Evolutionary conservation across 768 basidiomycete genomes (phyloP).

Genomic region (Pulveroboletus sp.): DNA sequence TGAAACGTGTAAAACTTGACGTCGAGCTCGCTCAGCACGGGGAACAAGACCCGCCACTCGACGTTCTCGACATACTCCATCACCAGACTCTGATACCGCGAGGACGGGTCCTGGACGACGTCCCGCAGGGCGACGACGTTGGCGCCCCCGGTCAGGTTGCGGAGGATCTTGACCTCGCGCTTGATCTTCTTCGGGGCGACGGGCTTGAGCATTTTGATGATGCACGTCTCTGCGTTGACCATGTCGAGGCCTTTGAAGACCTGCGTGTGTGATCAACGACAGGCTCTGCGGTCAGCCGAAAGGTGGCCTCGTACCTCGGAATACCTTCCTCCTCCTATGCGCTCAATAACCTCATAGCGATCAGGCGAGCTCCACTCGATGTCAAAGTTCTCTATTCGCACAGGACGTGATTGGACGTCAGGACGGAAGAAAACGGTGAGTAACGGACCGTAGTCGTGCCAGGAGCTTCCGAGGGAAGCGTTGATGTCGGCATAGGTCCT

Average conservation of each 20-base stretch:
- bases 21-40: slow-evolving; percentile 57
- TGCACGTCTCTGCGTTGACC: slow-evolving; percentile 48
- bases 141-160: slow-evolving; percentile 65
- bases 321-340: slow-evolving; percentile 64
- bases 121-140: slow-evolving; percentile 65
- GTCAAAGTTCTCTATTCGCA: slow-evolving; percentile 52
- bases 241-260: slow-evolving; percentile 60
- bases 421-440: no score
- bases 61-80: slow-evolving; percentile 67
- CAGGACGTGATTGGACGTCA: no score
- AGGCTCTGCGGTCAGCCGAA: background rate
- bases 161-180: slow-evolving; percentile 70
- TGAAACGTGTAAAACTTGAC: slow-evolving; percentile 67
- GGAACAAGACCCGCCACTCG: slow-evolving; percentile 61
- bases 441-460: slow-evolving; percentile 60
- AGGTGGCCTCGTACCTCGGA: slow-evolving; percentile 44
- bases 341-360: slow-evolving; percentile 60
- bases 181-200: slow-evolving; percentile 66
- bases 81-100: slow-evolving; percentile 59
- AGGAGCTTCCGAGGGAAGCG: slow-evolving; percentile 50
- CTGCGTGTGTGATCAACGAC: slow-evolving; percentile 22
- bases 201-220: slow-evolving; percentile 73
- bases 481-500: slow-evolving; percentile 57
- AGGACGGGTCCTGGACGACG: slow-evolving; percentile 62
- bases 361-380: slow-evolving; percentile 66